Evolutionary conservation across 73 alveolate species (phyloP), one percentile per base, ranked within the genome.

Genomic region (Paramecium tetraurelia): DNA sequence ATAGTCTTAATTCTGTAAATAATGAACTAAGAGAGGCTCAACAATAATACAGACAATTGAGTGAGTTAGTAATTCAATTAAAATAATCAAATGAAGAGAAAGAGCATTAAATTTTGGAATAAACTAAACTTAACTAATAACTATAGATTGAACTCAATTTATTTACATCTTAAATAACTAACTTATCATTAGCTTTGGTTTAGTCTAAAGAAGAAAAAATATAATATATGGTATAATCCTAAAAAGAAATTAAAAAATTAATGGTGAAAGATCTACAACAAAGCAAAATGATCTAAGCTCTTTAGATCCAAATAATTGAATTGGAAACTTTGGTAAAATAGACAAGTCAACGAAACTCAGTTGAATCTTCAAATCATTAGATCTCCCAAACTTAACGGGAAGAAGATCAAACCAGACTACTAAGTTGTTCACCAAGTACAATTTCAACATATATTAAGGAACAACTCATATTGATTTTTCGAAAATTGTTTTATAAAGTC

Each of bases 361-460:
- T 63, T 22, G 84, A 59, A 59, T 33, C 38, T 9, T 24, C 43
- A 0, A 72, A 72, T 40, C 59, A 36, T 72, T 72, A 31, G 14
- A 5, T 27, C 2, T 72, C 7, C 0, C 68, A 29, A 16, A 35
- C 29, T 35, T 35, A 75, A 16, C 7, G 36, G 35, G 87, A 75
- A 1, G 87, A 75, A 12, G 59, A 41, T 75, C 87, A 38, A 75
- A 41, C 46, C n/a, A 38, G 87, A 75, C 36, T 75, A n/a, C 29
- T 38, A 75, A 75, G 40, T 38, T 63, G 84, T 63, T 63, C 84
- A 63, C 84, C 87, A 75, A 38, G 58, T 75, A 38, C 33, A 18
- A 38, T 41, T 35, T 31, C 41, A 68, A 0, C 68, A 75, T 38
- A 75, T 20, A 20, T 38, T 41, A 35, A 75, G 58, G 59, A 41